Base-by-base conservation (phyloP, 2,329 filamentous ascomycete genomes). In the Penicillium sp. region DNA sequence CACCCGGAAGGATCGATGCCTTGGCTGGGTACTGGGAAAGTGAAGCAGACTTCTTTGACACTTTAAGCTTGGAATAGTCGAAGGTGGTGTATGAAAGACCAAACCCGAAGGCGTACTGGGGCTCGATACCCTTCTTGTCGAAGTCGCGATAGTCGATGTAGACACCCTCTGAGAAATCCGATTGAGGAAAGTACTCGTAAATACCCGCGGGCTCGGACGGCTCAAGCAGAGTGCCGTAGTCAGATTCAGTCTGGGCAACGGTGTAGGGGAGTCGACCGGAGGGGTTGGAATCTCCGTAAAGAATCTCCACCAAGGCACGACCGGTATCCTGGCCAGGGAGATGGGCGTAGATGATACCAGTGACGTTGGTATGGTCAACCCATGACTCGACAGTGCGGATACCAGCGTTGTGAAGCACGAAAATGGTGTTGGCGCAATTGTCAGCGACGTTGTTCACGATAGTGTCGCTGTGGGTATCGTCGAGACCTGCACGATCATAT, bases 261-360 rank as follows among this genome's bases (percentile, higher is more conserved):
- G 86, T 88, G 66, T 87, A 89, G 0, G 85, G 84, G 1, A 88
- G 75, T 55, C 81, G 80, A 1, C 86, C 86, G 0, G 83, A 86
- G 0, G 82, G 81, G 58, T 81, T 84, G 2, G 76, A 71, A 2
- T 82, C 77, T 24, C 85, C 86, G 63, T 86, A 87, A 0, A 88
- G 74, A 8, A 88, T 67, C 0, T 81, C 78, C 0, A 82, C 81
- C 6, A 87, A 65, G 0, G 84, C 81, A 1, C 75, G 72, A 0
- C 87, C 87, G 1, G 82, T 83, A 55, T 87, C 84, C 65, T 89
- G 84, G 0, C 87, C 87, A 0, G 86, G 87, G 0, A 88, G 75
- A 64, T 88, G 86, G 4, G 84, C 86, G 61, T 85, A 85, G 0
- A 90, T 77, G 16, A 90, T 75, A 1, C 81, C 85, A 0, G 85